Evolutionary conservation across 2,329 filamentous ascomycete species (phyloP), one percentile per base, ranked within the genome.

Genomic region (Ceratocystis alfenasii): DNA sequence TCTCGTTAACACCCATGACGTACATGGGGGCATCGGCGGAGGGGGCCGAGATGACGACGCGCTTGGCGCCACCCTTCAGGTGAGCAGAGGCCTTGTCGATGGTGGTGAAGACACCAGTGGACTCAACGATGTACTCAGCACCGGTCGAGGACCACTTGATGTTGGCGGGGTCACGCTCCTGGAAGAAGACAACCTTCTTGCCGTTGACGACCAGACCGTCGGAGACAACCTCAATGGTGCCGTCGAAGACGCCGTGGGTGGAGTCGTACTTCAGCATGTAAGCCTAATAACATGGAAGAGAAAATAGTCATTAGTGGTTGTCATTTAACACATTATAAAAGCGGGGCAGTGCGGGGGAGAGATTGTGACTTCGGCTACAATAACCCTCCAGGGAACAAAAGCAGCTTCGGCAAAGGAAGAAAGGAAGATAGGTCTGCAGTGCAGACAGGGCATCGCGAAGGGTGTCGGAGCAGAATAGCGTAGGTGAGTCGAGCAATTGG

Each of bases 191-290:
- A 45, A 77, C 83, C 75, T 82, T 88, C 87, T 95, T 95, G 86
- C 90, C 91, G 80, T 96, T 93, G 83, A 97, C 87, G 72, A 87
- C 78, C 72, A 99, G 85, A 77, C 88, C 83, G 74, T 83, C 85
- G 72, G 78, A 78, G 69, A 86, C 81, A 76, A 88, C 81, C 78
- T 86, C 79, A 78, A 97, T 85, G 69, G 88, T 87, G 73, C 93
- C 93, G 84, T 96, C 95, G 89, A 97, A 99, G 77, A 85, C 77
- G 73, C 94, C 94, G 86, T 99, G 94, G 78, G 89, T 91, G 74
- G 89, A 91, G 84, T 99, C 94, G 79, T 97, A 97, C 85, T 95
- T 95, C 82, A 99, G 88, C 94, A 97, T 97, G 87, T 97, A 97
- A 77, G 89, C 90, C 91, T 96, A 70, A 30, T 67, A 45, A 46